phyloP scores from a whole-genome alignment of 805 yeast species.

The Nakazawaea sp. region DNA sequence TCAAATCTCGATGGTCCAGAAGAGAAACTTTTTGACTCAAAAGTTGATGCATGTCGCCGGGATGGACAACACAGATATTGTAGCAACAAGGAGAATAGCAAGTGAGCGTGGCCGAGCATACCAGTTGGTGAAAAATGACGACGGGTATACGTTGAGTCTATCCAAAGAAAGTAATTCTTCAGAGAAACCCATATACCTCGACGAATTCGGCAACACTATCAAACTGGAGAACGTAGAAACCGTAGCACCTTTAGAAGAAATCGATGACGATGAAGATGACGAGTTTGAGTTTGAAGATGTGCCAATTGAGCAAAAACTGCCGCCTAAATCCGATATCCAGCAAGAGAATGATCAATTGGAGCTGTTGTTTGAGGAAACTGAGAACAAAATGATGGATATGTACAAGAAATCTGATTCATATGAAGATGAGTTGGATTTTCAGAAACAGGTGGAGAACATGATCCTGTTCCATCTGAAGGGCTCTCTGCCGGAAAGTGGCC shows the following conservation, averaged over 20 bases:
- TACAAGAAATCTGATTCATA: constrained; percentile 3
- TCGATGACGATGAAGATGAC: constrained; percentile 31
- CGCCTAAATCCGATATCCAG: neutral
- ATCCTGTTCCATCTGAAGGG: constrained; percentile 2
- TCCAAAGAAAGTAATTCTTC: constrained; percentile 32
- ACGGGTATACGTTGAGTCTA: constrained; percentile 79
- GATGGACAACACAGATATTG: constrained; percentile 45
- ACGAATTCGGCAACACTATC: constrained; percentile 18
- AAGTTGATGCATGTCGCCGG: constrained; percentile 79
- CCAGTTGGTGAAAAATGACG: constrained; percentile 64
- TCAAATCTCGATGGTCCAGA: constrained; percentile 88
- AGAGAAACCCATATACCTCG: constrained; percentile 44
- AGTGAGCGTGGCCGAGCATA: constrained; percentile 79
- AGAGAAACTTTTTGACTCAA: constrained; percentile 87
- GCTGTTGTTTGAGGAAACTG: constrained; percentile 17
- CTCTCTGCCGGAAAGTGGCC: neutral
- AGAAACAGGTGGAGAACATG: constrained; percentile 15
- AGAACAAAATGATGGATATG: constrained; percentile 8
- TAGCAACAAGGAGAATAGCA: constrained; percentile 56
- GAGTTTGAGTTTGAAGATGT: constrained; percentile 74
- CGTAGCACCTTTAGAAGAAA: too few species aligned
- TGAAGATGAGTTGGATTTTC: constrained; percentile 14
- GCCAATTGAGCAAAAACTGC: constrained; percentile 30
- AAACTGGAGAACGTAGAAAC: neutral
- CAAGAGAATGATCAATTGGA: constrained; percentile 15